Evolutionary conservation across 441 rosid species (phyloP), one percentile per base, ranked within the genome.

Genomic region (Erysimum pusillum): DNA sequence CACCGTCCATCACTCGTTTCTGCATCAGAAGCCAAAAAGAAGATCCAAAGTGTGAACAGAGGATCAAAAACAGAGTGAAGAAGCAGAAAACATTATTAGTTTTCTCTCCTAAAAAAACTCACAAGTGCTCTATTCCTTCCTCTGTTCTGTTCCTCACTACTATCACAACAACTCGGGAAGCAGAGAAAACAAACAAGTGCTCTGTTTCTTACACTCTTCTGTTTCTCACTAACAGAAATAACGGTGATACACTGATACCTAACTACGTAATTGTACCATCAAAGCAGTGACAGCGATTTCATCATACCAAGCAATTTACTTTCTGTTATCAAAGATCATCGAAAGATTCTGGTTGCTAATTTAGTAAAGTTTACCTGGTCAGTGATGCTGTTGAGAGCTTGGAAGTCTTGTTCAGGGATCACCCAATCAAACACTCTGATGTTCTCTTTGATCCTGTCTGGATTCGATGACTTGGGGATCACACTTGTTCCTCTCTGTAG

Each of bases 1-100:
- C 90, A 11, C 88, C 90, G 48, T 81, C 83, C 35, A 85, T n/a
- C 52, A 83, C 88, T 69, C 88, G 85, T 60, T 63, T 80, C 88
- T 86, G 87, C 64, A 45, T 15, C 9, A 41, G 32, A 36, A 20
- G 63, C 62, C 36, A 52, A 18, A 52, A 18, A 42, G 8, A 63
- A 22, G 5, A 42, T 20, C 11, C 8, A 42, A 54, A 42, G 14
- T 51, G 74, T 18, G 20, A 31, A 76, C 42, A 75, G 14, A 20
- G 63, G 46, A 69, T 48, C 48, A 61, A 52, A 76, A 52, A 76
- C 54, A 12, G 70, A 64, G 46, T 28, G 9, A 7, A 32, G 31
- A 31, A 56, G 53, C 62, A 20, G 13, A 25, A 44, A 10, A 41
- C 4, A 41, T 41, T 12, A 2, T 41, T 41, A 11, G n/a, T 41